Evolutionary conservation across 225 moss, liverwort and hornwort genomes (phyloP), one percentile per base, ranked within the genome.

Genomic region (Anthoceros angustus): DNA sequence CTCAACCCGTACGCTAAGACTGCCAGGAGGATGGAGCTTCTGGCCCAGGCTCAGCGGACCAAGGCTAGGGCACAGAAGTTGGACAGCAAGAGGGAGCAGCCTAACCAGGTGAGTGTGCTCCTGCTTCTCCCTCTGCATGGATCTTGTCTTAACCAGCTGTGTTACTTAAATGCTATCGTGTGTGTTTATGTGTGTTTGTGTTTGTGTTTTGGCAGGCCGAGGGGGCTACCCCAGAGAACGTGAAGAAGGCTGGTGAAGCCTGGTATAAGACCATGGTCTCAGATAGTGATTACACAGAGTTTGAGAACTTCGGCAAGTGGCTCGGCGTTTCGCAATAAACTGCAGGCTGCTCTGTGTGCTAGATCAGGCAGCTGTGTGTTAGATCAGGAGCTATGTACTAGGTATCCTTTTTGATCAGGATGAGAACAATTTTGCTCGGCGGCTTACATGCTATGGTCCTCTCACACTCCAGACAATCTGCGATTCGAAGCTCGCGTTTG

Each of bases 241-340:
- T 87, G 61, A 90, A 84, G 82, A 87, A 87, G 68, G 79, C 87
- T 40, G 90, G 87, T 24, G 85, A 85, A 26, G 72, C 85, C 9
- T 90, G 90, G 87, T 90, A 83, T 81, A 83, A 87, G 73, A 87
- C 87, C 16, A 90, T 87, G 90, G 83, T 87, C 12, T 90, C 85
- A 24, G 85, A 87, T 71, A 83, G 83, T 12, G 87, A 85, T 66
- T 90, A 90, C 68, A 90, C 90, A 4, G 90, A 90, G 70, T 90
- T 87, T 72, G 90, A 90, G 81, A 87, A 85, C 60, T 90, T 90
- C 64, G 75, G 82, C 0, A 87, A 90, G 78, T 90, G 87, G 90
- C 77, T 90, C 48, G 90, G 87, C 66, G 90, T 87, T 21, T 77
- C 90, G 41, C 85, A 90, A 83, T 90, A 63, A 82, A 32, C 4